These are phyloP conservation scores for Eucalyptus cladocalyx DNA, from an alignment of 345 rosid species.

Conservation along the genomic window DNA sequence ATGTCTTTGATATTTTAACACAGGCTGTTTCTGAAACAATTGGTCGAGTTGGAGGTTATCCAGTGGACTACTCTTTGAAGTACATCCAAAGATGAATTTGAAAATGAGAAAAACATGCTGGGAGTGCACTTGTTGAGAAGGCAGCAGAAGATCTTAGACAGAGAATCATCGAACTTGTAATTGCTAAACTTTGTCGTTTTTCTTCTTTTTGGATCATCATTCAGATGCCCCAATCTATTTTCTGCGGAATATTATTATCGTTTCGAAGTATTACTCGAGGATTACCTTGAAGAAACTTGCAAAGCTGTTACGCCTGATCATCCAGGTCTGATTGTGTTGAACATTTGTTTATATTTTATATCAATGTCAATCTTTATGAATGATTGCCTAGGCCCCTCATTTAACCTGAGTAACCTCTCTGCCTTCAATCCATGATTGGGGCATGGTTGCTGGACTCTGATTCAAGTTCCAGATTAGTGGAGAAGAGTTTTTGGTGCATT, in stretches of 20 bases:
- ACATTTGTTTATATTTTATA: neutral
- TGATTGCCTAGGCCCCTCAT: neutral
- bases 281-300: slow-evolving; percentile 83
- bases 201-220: neutral
- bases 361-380: too few relatives aligned
- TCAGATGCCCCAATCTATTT: neutral
- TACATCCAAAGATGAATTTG: too few relatives aligned
- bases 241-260: slow-evolving; percentile 81
- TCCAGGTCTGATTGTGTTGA: slow-evolving; percentile 27
- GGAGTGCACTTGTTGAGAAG: too few relatives aligned
- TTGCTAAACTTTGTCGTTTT: neutral
- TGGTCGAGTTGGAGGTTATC: slow-evolving; percentile 85
- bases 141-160: slow-evolving; percentile 16
- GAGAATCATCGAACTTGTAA: slow-evolving; percentile 87
- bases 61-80: too few relatives aligned
- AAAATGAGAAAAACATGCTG: too few relatives aligned
- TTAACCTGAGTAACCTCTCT: neutral
- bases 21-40: slow-evolving; percentile 72
- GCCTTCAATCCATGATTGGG: neutral
- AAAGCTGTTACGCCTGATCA: slow-evolving; percentile 62
- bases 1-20: neutral
- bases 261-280: slow-evolving; percentile 80
- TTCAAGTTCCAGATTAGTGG: neutral
- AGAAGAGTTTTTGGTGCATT: neutral
- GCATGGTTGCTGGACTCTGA: neutral